Conservation (phyloP, 2,329 filamentous ascomycete genomes). For the Calonectria pseudoturangicola region DNA sequence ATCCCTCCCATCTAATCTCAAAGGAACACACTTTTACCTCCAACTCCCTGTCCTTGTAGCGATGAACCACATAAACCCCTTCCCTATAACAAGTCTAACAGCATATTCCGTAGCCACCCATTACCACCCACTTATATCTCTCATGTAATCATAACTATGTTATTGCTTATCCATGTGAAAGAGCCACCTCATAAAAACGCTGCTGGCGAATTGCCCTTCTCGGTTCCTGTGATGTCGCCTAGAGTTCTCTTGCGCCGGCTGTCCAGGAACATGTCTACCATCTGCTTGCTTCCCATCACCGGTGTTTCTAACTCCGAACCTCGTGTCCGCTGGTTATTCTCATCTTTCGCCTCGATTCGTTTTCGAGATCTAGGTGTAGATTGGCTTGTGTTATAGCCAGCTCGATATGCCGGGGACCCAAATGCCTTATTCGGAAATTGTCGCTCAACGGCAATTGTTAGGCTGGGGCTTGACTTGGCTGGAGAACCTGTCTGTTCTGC, state of each 20-base stretch:
- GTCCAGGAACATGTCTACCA: conserved; percentile 74
- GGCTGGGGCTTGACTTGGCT: conserved; percentile 56
- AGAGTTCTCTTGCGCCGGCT: conserved; percentile 66
- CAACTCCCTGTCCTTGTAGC: background rate
- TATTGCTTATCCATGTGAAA: background rate
- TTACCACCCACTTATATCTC: conserved; percentile 2
- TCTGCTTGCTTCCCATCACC: conserved; percentile 67
- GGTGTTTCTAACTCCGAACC: conserved; percentile 56
- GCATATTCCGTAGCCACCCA: background rate
- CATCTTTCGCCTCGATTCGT: conserved; percentile 42
- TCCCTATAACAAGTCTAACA: background rate
- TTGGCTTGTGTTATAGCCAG: conserved; percentile 29
- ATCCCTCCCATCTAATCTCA: background rate
- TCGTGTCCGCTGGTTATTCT: background rate
- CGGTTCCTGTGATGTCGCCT: conserved; percentile 55
- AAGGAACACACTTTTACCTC: background rate
- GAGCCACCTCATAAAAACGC: conserved; percentile 56
- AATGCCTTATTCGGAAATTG: conserved; percentile 39
- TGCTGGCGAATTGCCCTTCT: conserved; percentile 53
- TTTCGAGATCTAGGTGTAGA: conserved; percentile 28
- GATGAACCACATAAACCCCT: background rate
- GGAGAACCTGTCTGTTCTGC: conserved; percentile 48
- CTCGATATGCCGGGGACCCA: conserved; percentile 33
- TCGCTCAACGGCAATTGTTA: conserved; percentile 38
- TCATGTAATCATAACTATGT: background rate